These are phyloP conservation scores for Aspergillus ochraceus DNA, from an alignment of 2,329 filamentous ascomycete genomes.

Conservation along the genomic window DNA sequence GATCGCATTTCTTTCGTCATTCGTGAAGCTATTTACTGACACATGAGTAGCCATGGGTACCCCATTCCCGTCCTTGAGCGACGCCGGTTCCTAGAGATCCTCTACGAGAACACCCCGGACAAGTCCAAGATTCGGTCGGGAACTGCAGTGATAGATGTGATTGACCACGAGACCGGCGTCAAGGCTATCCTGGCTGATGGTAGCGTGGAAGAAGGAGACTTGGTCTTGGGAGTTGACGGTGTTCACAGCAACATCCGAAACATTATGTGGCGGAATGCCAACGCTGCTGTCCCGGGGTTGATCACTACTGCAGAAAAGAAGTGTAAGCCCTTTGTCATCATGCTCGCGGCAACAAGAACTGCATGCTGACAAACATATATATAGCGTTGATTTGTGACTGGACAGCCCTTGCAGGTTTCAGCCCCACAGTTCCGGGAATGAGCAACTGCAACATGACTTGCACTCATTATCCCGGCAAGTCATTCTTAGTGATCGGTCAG, in stretches of 20 bases:
- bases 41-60: background rate
- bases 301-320: background rate
- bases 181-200: constrained; percentile 4
- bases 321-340: background rate
- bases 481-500: background rate
- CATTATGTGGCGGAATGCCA: constrained; percentile 5
- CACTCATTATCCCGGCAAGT: background rate
- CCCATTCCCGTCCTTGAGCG: constrained; percentile 3
- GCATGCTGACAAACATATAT: background rate
- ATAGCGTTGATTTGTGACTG: background rate
- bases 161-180: constrained; percentile 1
- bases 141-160: background rate
- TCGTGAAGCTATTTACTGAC: too few species aligned
- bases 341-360: fast-evolving
- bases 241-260: constrained; percentile 7
- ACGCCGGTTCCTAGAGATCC: background rate
- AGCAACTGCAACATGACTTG: background rate
- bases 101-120: constrained; percentile 1
- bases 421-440: background rate
- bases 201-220: constrained; percentile 1
- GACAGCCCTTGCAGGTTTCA: background rate
- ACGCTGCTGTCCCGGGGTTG: constrained; percentile 1
- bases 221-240: constrained; percentile 6
- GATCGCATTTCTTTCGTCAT: too few species aligned
- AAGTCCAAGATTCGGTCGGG: background rate